Conservation (phyloP, 106 monocot species). For the Dendrobium catenatum region DNA sequence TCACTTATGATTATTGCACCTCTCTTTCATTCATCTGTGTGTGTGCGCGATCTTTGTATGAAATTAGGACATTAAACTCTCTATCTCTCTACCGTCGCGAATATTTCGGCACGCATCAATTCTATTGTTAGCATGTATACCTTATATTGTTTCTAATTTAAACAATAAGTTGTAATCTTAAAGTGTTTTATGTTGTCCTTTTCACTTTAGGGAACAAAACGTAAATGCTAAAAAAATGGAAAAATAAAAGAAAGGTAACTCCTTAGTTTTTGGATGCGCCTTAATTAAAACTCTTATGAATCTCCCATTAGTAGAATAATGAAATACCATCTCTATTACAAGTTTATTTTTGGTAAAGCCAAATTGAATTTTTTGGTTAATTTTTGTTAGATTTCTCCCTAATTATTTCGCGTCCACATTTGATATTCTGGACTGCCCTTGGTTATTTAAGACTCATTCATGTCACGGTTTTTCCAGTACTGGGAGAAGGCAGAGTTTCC, state of each 20-base stretch:
- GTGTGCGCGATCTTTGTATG: no score
- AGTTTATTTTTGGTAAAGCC: not conserved
- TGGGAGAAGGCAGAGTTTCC: conserved; percentile 99
- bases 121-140: not conserved
- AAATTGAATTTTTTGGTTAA: not conserved
- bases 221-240: no score
- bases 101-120: no score
- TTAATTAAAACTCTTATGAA: not conserved
- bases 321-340: not conserved
- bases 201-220: not conserved
- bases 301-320: not conserved
- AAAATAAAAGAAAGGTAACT: not conserved
- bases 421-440: not conserved
- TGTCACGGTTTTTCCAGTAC: conserved; percentile 27
- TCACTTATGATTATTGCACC: no score
- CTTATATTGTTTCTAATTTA: not conserved
- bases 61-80: no score
- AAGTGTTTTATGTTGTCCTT: not conserved
- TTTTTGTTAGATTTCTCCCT: not conserved
- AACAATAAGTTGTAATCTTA: not conserved
- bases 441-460: not conserved
- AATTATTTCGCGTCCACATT: no score
- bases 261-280: not conserved
- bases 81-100: no score
- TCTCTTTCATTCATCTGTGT: no score